Evolutionary conservation across 805 yeast genomes (phyloP), one percentile per base, ranked within the genome.

Genomic region (Cephaloascus albidus): DNA sequence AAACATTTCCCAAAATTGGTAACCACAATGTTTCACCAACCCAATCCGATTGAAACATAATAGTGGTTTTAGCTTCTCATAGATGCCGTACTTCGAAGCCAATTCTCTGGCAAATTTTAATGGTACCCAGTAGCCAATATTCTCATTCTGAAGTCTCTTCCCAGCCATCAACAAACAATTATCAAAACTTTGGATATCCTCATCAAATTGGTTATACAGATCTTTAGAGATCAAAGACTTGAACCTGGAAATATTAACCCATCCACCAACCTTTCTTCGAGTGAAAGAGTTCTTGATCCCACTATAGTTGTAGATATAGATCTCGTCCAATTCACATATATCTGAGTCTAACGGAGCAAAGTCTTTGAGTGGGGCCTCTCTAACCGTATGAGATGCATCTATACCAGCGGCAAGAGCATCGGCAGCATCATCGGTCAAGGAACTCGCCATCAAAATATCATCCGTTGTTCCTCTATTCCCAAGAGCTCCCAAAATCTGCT

Each of bases 21-120:
- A 33, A 1, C 58, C 60, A 18, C 46, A 43, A 35, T 55, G 53
- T 1, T 36, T 35, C 4, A 50, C 54, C 18, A 30, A 30, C 2
- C 57, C 58, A 4, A 55, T 38, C 30, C 57, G 43, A 28, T 52
- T 50, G 40, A 55, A 55, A 0, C 33, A 37, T 18, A 55, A 33
- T 10, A 55, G 36, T 0, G 60, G 58, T 2, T 36, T 37, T 1
- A 48, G 41, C 4, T 40, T 6, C 1, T 48, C 36, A 8, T 38
- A 36, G 4, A 55, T 51, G 1, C 36, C 41, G 35, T 44, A 45
- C 3, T 36, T 33, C 4, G 27, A 28, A 2, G 58, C 55, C 32
- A 55, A 41, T 6, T 18, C 31, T 31, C 53, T 40, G 1, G 60
- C 60, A 2, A 33, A 35, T 15, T 45, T 42, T n/a, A 52, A 20